phyloP scores from a whole-genome alignment of 179 eudicot genomes.

The Camellia oleifera region DNA sequence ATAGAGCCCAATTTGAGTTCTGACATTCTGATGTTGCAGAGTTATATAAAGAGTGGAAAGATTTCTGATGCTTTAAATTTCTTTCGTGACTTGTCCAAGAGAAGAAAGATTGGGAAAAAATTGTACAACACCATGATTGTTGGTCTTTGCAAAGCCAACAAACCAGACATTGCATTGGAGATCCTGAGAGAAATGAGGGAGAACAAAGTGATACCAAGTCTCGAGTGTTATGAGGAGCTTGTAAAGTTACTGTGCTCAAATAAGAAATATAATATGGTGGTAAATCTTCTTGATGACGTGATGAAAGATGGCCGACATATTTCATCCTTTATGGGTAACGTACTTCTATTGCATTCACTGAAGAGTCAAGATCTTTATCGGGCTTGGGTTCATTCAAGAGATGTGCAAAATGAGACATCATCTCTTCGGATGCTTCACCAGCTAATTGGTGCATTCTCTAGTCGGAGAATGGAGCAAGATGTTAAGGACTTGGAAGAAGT shows the following conservation, averaged over 20 bases:
- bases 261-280: slow-evolving; percentile 34
- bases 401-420: slow-evolving; percentile 31
- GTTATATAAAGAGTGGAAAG: slow-evolving; percentile 47
- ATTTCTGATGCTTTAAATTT: slow-evolving; percentile 56
- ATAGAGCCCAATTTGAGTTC: slow-evolving; percentile 28
- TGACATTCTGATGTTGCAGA: slow-evolving; percentile 48
- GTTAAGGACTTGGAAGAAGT: slow-evolving; percentile 52
- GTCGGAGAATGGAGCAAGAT: slow-evolving; percentile 18
- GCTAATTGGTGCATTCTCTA: slow-evolving; percentile 55
- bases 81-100: slow-evolving; percentile 36
- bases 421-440: slow-evolving; percentile 39
- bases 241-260: slow-evolving; percentile 35
- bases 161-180: slow-evolving; percentile 40
- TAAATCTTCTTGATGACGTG: slow-evolving; percentile 51
- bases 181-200: slow-evolving; percentile 33
- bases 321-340: slow-evolving; percentile 75
- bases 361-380: slow-evolving; percentile 36
- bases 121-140: slow-evolving; percentile 46
- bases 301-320: slow-evolving; percentile 43
- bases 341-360: slow-evolving; percentile 49
- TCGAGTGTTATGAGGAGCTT: slow-evolving; percentile 73
- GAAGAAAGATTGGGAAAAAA: slow-evolving; percentile 39
- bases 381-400: slow-evolving; percentile 54
- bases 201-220: slow-evolving; percentile 35
- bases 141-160: slow-evolving; percentile 69